phyloP scores from a whole-genome alignment of 495 filamentous ascomycete species.

The Lepidopterella palustris region DNA sequence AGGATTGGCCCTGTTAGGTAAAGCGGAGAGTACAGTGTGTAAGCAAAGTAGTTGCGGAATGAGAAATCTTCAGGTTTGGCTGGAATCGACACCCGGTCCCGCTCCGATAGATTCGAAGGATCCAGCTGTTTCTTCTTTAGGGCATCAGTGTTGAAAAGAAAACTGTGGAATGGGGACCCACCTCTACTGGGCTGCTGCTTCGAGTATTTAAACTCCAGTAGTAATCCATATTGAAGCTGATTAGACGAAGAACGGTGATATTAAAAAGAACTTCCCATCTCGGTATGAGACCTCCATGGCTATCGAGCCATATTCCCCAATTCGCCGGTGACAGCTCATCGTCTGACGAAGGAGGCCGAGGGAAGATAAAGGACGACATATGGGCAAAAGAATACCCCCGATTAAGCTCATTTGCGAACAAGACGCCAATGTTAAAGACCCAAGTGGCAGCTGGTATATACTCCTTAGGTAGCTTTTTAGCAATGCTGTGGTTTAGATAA shows the following conservation, averaged over 20 bases:
- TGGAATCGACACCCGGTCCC: conserved; percentile 73
- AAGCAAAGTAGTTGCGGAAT: conserved; percentile 80
- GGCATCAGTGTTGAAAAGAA: conserved; percentile 47
- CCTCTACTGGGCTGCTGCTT: conserved; percentile 70
- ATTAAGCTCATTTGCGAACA: conserved; percentile 87
- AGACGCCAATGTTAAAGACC: conserved; percentile 79
- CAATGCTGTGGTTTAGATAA: conserved; percentile 72
- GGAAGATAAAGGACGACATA: conserved; percentile 50
- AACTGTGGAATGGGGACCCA: conserved; percentile 44
- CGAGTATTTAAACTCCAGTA: conserved; percentile 77
- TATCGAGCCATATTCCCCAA: conserved; percentile 64
- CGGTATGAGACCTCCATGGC: conserved; percentile 69
- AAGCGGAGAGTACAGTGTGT: conserved; percentile 83
- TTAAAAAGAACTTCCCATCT: conserved; percentile 97
- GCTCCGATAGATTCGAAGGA: conserved; percentile 73
- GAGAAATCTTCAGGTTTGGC: conserved; percentile 63
- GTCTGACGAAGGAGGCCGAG: conserved; percentile 33
- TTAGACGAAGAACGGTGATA: conserved; percentile 83
- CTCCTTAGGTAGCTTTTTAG: conserved; percentile 56
- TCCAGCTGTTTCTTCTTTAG: conserved; percentile 98
- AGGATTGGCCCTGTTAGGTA: conserved; percentile 90
- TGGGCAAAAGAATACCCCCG: conserved; percentile 65
- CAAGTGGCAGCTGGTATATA: conserved; percentile 75
- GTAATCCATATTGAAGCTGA: conserved; percentile 96
- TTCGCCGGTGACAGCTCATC: conserved; percentile 39